Base-by-base conservation (phyloP, 2,329 filamentous ascomycete genomes). In the Cercospora zeae-maydis region DNA sequence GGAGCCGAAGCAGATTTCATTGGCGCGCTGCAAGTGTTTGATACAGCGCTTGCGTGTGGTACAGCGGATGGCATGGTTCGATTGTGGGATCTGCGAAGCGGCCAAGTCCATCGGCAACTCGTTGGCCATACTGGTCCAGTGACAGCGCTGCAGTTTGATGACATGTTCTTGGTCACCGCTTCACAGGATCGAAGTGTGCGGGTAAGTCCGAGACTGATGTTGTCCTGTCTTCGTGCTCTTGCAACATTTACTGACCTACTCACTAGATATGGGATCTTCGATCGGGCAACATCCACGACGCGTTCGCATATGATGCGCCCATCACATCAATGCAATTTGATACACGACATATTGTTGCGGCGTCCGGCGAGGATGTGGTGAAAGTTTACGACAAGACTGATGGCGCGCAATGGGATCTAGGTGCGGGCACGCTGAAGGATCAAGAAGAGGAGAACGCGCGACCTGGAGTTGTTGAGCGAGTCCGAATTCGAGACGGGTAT, bases 321-420 rank as follows among this genome's bases (percentile, higher is more conserved):
- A 86, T 99, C 62, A 96, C 92, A 33, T 91, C 89, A 81, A 96
- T 98, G 92, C 96, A 96, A 88, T 99, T 99, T 75, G 95, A 99
- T 77, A 80, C 86, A 13, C 88, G 93, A 58, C 87, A 93, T 56
- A 99, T 99, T 69, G 92, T 95, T 34, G 86, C 90, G 58, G 93
- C 95, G 2, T 92, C 92, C 0, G 91, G 93, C 45, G 95, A 98
- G 77, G 88, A 92, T 72, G 92, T 98, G 24, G 93, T 95, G 70
- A 99, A 99, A 79, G 90, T 99, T 63, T 99, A 98, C 79, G 95
- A 99, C 80, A 98, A 98, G 83, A 88, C 92, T 2, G 95, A 99
- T 75, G 92, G 92, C 42, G 83, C 91, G 65, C 95, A 98, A 77
- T 99, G 95, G 95, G 92, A 96, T 76, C 97, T 93, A 77, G 95